Base-by-base conservation (phyloP, 192 early-diverging fungal genomes). In the Entomortierella beljakovae region DNA sequence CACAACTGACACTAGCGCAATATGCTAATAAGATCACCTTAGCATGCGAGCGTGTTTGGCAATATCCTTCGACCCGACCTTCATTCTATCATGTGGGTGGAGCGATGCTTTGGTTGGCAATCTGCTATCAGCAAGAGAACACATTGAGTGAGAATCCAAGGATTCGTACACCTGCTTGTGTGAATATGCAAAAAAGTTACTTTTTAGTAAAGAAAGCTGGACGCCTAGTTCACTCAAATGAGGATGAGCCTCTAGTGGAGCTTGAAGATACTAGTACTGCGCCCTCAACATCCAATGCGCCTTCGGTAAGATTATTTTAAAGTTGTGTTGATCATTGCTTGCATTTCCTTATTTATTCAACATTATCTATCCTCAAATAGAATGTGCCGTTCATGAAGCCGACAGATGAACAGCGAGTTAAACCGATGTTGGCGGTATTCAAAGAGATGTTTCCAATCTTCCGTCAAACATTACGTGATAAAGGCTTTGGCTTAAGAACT, bases 121-220 rank as follows among this genome's bases (percentile, higher is more conserved):
- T 79, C 18, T 79, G 74, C 35, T 79, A 79, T 59, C 74, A 79
- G 56, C 74, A 79, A 56, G 74, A 79, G 56, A 79, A 79, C 56
- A 79, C 74, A 1, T 48, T 79, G 29, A 79, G 74, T 34, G 74
- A 79, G 5, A 79, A 79, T 60, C 74, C 74, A 3, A 62, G 74
- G 23, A 79, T 79, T 23, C 67, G 74, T 1, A 79, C 74, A 3
- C 74, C 74, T 2, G 74, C 74, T 1, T 79, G 74, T 52, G 66
- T 79, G 6, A 79, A 79, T 29, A 79, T 79, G 74, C 74, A 79
- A 48, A 79, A 79, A 53, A 79, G 74, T 60, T 79, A 79, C 26
- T 79, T 33, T 28, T 40, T 79, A 1, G 40, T 79, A 25, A 79
- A 79, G 61, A 79, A 79, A 34, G 74, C 61, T 25, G 74, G 74